Percentiles rank a stretch among this genome's conserved stretches.
phyloP scores from a whole-genome alignment of 129 eudicot species.

The Lactuca sativa region DNA sequence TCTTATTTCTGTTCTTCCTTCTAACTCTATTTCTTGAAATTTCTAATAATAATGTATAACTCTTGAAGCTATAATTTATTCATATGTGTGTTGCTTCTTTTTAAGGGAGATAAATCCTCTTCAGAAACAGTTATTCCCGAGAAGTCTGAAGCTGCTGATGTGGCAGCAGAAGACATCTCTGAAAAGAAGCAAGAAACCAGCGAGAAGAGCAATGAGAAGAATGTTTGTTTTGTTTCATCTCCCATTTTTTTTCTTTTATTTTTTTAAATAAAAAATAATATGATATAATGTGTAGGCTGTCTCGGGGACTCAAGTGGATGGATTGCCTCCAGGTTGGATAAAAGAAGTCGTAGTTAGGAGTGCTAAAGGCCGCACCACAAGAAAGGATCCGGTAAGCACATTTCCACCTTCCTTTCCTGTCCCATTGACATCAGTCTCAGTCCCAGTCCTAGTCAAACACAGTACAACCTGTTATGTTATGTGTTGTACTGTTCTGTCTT shows the following conservation, averaged over 20 bases:
- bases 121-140: slow-evolving; percentile 31
- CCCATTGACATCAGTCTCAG: too few species aligned
- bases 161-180: background rate
- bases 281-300: slow-evolving; percentile 40
- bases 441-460: too few species aligned
- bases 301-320: slow-evolving; percentile 45
- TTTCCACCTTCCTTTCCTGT: background rate
- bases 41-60: background rate
- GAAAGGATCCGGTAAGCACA: slow-evolving; percentile 48
- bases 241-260: slow-evolving; percentile 6
- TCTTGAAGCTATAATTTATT: too few species aligned
- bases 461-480: too few species aligned
- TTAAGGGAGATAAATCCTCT: slow-evolving; percentile 23
- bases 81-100: background rate
- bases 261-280: slow-evolving; percentile 15
- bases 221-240: slow-evolving; percentile 33
- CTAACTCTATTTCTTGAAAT: background rate
- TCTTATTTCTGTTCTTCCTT: background rate
- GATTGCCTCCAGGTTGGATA: slow-evolving; percentile 76
- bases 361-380: slow-evolving; percentile 13
- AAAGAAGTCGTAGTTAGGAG: slow-evolving; percentile 52
- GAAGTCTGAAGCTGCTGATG: slow-evolving; percentile 3
- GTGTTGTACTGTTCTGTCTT: too few species aligned
- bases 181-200: slow-evolving; percentile 7
- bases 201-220: slow-evolving; percentile 15